These are phyloP conservation scores for Paraurostyla sp. DNA, from an alignment of 73 alveolate species.

Conservation along the genomic window DNA sequence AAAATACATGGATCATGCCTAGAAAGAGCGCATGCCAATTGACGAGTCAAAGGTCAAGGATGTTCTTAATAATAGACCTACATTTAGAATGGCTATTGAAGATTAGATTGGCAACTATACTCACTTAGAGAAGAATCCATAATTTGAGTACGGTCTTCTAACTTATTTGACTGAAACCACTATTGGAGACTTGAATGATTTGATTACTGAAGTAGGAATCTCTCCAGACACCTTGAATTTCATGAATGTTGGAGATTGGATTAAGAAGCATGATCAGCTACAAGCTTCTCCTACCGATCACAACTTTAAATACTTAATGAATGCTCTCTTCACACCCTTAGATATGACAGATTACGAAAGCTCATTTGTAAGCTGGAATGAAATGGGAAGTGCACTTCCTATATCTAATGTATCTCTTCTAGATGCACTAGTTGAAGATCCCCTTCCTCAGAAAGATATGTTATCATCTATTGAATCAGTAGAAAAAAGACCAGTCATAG, in stretches of 20 bases:
- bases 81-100: constrained; percentile 34
- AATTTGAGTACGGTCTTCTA: constrained; percentile 48
- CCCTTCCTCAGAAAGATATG: not conserved
- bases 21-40: constrained; percentile 65
- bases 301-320: constrained; percentile 15
- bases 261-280: constrained; percentile 41
- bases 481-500: not conserved
- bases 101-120: constrained; percentile 47
- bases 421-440: constrained; percentile 7
- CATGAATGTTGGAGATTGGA: constrained; percentile 59
- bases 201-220: constrained; percentile 70
- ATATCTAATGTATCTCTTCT: not conserved
- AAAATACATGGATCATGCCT: constrained; percentile 56
- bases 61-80: constrained; percentile 55
- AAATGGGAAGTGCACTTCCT: constrained; percentile 30
- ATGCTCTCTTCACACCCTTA: constrained; percentile 63
- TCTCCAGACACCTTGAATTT: constrained; percentile 13
- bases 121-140: not conserved
- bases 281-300: constrained; percentile 50
- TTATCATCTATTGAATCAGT: not conserved
- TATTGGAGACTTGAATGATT: constrained; percentile 57
- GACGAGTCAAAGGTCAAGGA: constrained; percentile 60
- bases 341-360: constrained; percentile 80
- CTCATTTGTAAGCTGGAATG: constrained; percentile 49
- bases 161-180: constrained; percentile 48